Percentiles rank a stretch among this genome's conserved stretches.
phyloP scores from a whole-genome alignment of 345 rosid species.

The Clausena lansium region DNA sequence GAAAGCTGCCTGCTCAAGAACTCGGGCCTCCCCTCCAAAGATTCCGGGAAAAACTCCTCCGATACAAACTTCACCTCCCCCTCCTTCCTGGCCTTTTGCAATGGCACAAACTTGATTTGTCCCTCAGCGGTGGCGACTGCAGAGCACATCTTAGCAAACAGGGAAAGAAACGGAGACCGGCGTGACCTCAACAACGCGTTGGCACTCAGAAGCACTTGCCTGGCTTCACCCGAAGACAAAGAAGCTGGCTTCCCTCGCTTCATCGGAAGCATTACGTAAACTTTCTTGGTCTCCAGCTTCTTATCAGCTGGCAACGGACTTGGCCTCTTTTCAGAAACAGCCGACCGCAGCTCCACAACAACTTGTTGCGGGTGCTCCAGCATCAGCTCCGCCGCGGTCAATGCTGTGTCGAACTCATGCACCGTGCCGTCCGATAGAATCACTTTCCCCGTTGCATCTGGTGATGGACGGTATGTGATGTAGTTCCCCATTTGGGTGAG shows the following conservation, averaged over 20 bases:
- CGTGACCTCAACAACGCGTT: constrained; percentile 47
- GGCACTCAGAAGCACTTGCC: constrained; percentile 40
- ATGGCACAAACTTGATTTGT: neutral
- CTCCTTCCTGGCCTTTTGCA: constrained; percentile 16
- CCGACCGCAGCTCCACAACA: constrained; percentile 60
- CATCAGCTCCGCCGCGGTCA: constrained; percentile 84
- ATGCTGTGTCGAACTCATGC: constrained; percentile 37
- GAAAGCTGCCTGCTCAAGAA: constrained; percentile 58
- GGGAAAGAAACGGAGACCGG: constrained; percentile 39
- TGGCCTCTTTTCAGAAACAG: constrained; percentile 36
- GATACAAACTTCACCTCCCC: constrained; percentile 1
- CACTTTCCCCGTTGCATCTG: constrained; percentile 42
- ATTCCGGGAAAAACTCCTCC: constrained; percentile 24
- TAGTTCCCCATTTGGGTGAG: constrained; percentile 45
- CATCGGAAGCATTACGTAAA: constrained; percentile 64
- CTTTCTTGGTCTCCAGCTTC: constrained; percentile 50
- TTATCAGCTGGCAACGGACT: constrained; percentile 71
- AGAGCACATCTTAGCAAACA: constrained; percentile 43
- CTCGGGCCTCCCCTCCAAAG: constrained; percentile 40
- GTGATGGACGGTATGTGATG: constrained; percentile 24
- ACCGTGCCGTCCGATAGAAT: constrained; percentile 62
- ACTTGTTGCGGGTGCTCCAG: constrained; percentile 71
- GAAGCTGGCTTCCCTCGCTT: constrained; percentile 44
- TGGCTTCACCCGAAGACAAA: constrained; percentile 48
- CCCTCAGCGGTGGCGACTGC: constrained; percentile 12